Base-by-base conservation (phyloP, 1,284 basidiomycete genomes). In the Puccinia novopanici region DNA sequence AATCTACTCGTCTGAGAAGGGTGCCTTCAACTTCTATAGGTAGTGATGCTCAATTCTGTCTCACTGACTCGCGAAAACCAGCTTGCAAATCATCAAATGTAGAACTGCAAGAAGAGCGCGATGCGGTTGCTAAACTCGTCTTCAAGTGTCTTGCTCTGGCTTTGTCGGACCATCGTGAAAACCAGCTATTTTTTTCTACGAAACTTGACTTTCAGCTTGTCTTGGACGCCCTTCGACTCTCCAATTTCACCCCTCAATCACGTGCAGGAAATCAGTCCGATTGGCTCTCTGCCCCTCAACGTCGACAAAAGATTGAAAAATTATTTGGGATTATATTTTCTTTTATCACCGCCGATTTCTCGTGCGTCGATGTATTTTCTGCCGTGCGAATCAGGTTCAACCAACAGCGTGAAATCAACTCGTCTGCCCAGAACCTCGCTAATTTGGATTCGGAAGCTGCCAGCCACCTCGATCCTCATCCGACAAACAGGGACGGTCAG, bases 111-210 rank as follows among this genome's bases (percentile, higher is more conserved):
- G 68, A 71, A 73, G 77, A 80, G 59, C 77, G 77, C 24, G 70
- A 80, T 45, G 68, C 67, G 30, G 68, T 80, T 5, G 54, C 65
- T 12, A 71, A 45, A 48, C 68, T 80, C 27, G 59, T 80, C 34
- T 80, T 80, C 48, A 80, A 80, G 48, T 80, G 77, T 24, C 68
- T 80, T 22, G 67, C 77, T 12, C 70, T 80, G 3, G 77, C 54
- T 45, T 27, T 80, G 24, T 59, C 70, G 24, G 50, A 61, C 37
- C 57, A 80, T 61, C 52, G 37, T 37, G 68, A 70, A 70, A 80
- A 80, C 24, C 67, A 80, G 57, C 68, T 45, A 22, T 80, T 59
- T 45, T 80, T 80, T 42, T 80, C 68, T 30, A 63, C 70, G 12
- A 61, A 59, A 40, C 54, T 80, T 48, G 70, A 68, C 0, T 80